Evolutionary conservation across 441 rosid genomes (phyloP).

Genomic region (Syzygium malaccense): DNA sequence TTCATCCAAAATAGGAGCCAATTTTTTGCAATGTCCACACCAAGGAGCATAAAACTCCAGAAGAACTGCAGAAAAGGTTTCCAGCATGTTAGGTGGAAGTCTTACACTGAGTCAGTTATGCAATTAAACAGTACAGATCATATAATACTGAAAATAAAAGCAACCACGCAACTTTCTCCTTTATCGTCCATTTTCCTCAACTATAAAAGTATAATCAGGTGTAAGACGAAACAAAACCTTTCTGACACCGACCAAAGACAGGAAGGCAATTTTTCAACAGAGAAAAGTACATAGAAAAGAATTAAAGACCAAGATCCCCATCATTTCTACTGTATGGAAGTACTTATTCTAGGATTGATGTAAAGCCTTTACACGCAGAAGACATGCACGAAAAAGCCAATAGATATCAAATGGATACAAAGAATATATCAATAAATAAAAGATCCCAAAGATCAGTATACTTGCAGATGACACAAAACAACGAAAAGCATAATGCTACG

Average conservation of each 20-base stretch:
- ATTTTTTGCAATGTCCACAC: conserved; percentile 93
- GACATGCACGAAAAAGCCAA: neutral
- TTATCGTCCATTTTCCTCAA: neutral
- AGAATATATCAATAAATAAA: neutral
- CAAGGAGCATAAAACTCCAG: conserved; percentile 96
- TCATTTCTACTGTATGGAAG: neutral
- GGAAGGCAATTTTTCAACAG: neutral
- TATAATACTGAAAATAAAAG: neutral
- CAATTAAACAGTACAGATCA: neutral
- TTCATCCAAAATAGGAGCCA: conserved; percentile 96
- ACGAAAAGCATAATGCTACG: neutral
- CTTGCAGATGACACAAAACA: neutral
- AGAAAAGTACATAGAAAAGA: neutral
- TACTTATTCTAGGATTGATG: neutral
- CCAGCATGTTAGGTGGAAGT: neutral
- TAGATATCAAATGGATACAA: neutral
- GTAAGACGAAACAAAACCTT: neutral
- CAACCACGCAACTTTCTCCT: neutral
- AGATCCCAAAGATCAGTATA: neutral
- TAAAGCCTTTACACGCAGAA: neutral
- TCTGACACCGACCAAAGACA: neutral
- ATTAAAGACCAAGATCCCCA: neutral
- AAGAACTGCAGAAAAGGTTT: conserved; percentile 46
- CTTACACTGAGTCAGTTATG: neutral
- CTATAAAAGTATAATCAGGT: neutral